Conservation (phyloP, 129 eudicot species). For the Silybum marianum region DNA sequence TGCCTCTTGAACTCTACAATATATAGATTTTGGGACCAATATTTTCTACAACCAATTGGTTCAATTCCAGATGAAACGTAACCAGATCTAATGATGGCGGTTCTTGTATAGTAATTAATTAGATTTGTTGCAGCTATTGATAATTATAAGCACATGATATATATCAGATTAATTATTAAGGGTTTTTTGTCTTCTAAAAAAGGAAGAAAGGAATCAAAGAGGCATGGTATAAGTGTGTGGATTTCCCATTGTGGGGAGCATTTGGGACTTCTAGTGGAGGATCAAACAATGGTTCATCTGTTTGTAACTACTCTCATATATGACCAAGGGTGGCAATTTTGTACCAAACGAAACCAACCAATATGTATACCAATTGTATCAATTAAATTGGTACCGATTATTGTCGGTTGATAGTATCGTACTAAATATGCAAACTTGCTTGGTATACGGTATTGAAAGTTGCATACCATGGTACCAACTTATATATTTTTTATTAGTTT, state of each 20-base stretch:
- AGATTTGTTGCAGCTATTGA: constrained; percentile 16
- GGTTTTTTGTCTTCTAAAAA: constrained; percentile 7
- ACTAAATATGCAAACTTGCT: no score
- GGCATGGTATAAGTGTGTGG: constrained; percentile 24
- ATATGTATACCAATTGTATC: no score
- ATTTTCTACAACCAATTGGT: background rate
- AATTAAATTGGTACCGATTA: no score
- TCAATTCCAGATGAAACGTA: background rate
- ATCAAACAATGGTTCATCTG: constrained; percentile 15
- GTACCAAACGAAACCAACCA: no score
- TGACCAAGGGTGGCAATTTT: no score
- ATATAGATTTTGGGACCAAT: constrained; percentile 21
- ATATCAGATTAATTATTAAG: background rate
- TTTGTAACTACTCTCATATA: no score
- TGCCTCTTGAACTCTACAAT: constrained; percentile 13
- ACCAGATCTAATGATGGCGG: constrained; percentile 11
- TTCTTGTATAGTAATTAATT: constrained; percentile 11
- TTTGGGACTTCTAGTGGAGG: constrained; percentile 11
- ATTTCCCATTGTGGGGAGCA: constrained; percentile 9
- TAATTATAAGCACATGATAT: constrained; percentile 18
- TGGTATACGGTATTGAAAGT: no score
- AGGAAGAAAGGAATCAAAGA: constrained; percentile 20
- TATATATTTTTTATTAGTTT: no score
- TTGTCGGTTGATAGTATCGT: no score
- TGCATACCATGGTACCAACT: no score